Base-by-base conservation (phyloP, 768 basidiomycete genomes). In the Boletus tylopilopsis region DNA sequence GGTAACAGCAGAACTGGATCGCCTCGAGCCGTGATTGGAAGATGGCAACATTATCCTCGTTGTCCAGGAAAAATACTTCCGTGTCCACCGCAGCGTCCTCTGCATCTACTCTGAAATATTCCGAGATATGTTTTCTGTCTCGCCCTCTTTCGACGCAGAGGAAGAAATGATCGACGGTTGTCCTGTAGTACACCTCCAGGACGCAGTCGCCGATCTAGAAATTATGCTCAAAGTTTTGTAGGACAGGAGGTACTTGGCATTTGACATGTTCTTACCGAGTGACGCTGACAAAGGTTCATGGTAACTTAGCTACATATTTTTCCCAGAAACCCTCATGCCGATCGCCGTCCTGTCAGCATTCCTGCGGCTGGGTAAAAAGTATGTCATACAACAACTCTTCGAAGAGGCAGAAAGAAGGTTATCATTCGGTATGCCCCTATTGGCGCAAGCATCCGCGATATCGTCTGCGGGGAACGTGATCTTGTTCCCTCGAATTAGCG, bases 41-140 rank as follows among this genome's bases (percentile, higher is more conserved):
- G 68, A 70, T n/a, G 69, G 69, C 0, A 68, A 59, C 35, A 52
- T 70, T 33, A 36, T 70, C 40, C 58, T 70, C 10, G 47, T 53
- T 11, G 61, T 53, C 11, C 53, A 63, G 22, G 49, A 37, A 6
- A 67, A 59, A 47, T 50, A 50, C 12, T 71, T 71, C 37, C 63
- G 64, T 10, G 68, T 71, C 13, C 68, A 71, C 38, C 61, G 68
- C 18, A 60, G 54, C 18, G 38, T 66, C 29, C 43, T 71, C 10
- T 32, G 45, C 19, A 25, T 50, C 2, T 55, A 71, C 44, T 69
- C 68, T 3, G 52, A 55, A 4, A 51, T 71, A n/a, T 69, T 71
- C 53, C 53, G 48, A 16, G 64, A 63, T 29, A 64, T 68, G 67
- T 68, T 69, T 12, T 12, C 41, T 6, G 30, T 27, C 24, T 49